Percentiles rank a stretch among this genome's conserved stretches.
These are phyloP conservation scores for Mycena metata DNA, from an alignment of 768 basidiomycete species.

Conservation along the genomic window DNA sequence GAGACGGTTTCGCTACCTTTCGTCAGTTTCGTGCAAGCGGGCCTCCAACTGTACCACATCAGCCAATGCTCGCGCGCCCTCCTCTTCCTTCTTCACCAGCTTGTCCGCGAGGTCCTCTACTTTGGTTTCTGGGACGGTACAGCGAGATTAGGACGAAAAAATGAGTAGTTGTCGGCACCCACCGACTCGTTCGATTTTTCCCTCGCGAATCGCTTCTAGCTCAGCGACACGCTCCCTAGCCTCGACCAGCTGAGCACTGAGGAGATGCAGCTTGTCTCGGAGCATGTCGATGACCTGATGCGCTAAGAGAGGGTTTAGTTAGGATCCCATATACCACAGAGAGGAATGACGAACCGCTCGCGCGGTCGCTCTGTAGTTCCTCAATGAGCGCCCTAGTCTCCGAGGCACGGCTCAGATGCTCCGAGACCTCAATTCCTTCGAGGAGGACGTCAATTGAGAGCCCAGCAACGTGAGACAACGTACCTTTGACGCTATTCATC, in stretches of 20 bases:
- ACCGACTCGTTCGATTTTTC: constrained; percentile 38
- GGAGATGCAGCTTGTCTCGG: constrained; percentile 58
- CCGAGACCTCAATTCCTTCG: constrained; percentile 47
- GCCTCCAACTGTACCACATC: constrained; percentile 32
- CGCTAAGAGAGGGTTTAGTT: constrained; percentile 45
- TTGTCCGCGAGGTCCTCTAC: constrained; percentile 37
- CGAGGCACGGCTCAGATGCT: constrained; percentile 43
- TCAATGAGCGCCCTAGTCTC: constrained; percentile 46
- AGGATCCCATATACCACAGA: not conserved
- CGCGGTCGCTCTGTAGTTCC: constrained; percentile 53
- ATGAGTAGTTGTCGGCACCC: not conserved
- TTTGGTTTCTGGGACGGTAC: constrained; percentile 23
- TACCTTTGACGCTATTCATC: constrained; percentile 44
- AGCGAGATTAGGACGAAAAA: not conserved
- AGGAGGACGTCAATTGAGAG: not conserved
- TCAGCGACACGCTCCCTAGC: constrained; percentile 54
- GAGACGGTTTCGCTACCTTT: constrained; percentile 24
- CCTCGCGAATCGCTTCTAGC: constrained; percentile 47
- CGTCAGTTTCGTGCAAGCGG: constrained; percentile 34
- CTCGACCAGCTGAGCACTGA: constrained; percentile 59
- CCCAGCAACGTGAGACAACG: constrained; percentile 17
- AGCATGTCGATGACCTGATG: constrained; percentile 64
- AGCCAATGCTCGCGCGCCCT: constrained; percentile 30
- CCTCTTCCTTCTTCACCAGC: constrained; percentile 37
- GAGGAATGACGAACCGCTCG: constrained; percentile 45